Evolutionary conservation across 2,329 filamentous ascomycete species (phyloP).

Genomic region (Penicillium digitatum): DNA sequence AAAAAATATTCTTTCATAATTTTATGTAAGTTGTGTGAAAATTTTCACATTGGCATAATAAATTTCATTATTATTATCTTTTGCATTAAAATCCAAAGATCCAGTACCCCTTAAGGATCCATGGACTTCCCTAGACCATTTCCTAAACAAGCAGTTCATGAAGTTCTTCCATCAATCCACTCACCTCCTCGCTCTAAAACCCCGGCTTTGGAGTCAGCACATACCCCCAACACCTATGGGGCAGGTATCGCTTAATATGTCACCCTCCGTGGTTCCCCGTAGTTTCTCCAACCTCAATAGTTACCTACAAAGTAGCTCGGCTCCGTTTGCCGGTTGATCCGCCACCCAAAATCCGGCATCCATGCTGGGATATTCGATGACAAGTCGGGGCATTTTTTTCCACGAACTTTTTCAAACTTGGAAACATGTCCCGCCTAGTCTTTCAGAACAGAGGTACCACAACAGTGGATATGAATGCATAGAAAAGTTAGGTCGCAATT

Average conservation of each 20-base stretch:
- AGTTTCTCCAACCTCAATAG: not conserved
- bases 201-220: not conserved
- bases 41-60: too few species aligned
- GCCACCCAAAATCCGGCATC: not conserved
- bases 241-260: not conserved
- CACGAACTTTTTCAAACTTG: not conserved
- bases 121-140: not conserved
- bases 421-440: not conserved
- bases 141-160: too few species aligned
- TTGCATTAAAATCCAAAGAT: too few species aligned
- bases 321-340: not conserved
- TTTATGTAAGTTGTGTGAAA: not conserved
- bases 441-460: not conserved
- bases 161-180: too few species aligned
- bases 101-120: too few species aligned
- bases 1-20: not conserved
- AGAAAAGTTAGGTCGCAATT: not conserved
- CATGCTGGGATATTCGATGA: not conserved
- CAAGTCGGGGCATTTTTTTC: conserved; percentile 1
- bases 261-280: not conserved
- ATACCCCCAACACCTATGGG: not conserved
- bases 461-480: not conserved
- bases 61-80: too few species aligned
- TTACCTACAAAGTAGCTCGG: not conserved
- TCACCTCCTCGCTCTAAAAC: not conserved